Conservation (phyloP, 2,329 filamentous ascomycete species). For the Penicillium sp. region DNA sequence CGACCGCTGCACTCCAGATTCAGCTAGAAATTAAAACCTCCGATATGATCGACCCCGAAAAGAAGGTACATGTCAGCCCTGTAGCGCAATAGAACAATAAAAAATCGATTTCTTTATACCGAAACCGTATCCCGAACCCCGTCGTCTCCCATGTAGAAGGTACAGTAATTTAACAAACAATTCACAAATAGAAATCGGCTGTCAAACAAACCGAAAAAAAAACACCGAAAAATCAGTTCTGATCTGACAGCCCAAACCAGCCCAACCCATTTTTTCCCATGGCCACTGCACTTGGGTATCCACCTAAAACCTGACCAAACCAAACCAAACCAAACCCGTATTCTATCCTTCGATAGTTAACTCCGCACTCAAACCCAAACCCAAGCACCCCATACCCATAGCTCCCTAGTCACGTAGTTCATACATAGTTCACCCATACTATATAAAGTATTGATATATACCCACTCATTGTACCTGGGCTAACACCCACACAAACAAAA, state of each 20-base stretch:
- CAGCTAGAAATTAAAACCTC: not conserved
- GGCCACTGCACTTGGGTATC: not conserved
- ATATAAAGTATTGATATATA: not conserved
- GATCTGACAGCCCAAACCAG: not conserved
- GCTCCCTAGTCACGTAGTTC: too few relatives aligned
- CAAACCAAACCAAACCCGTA: not conserved
- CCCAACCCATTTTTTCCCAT: not conserved
- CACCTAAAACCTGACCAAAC: not conserved
- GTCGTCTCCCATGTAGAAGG: not conserved
- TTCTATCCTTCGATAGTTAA: not conserved
- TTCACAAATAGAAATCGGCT: not conserved
- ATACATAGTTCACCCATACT: not conserved
- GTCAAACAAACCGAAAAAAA: not conserved
- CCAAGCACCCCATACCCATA: too few relatives aligned
- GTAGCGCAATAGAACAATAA: not conserved
- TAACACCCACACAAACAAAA: not conserved
- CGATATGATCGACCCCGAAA: not conserved
- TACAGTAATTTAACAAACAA: not conserved
- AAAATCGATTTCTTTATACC: not conserved
- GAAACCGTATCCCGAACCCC: not conserved
- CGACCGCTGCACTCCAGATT: not conserved
- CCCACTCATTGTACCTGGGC: too few relatives aligned
- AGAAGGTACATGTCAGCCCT: not conserved
- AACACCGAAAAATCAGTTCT: not conserved
- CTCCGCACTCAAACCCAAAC: too few relatives aligned